Evolutionary conservation across 179 eudicot genomes (phyloP).

Genomic region (Heliamphora ciliata): DNA sequence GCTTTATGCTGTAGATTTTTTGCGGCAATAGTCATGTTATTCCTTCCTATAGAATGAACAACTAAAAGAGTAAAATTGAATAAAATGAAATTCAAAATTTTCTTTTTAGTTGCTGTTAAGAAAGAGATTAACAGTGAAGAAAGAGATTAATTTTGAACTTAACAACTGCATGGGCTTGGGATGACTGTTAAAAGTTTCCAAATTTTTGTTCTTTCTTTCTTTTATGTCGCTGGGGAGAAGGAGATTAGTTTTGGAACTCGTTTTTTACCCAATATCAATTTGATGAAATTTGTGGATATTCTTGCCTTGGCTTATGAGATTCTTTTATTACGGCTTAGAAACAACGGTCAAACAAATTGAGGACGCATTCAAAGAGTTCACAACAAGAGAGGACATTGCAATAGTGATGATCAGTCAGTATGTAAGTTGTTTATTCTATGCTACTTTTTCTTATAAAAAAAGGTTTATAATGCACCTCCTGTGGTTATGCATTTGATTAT

Average conservation of each 20-base stretch:
- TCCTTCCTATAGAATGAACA: not conserved
- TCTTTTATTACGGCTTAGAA: slow-evolving; percentile 31
- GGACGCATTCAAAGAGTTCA: slow-evolving; percentile 77
- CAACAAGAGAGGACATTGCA: slow-evolving; percentile 71
- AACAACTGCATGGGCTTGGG: not conserved
- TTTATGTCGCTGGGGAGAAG: too few species aligned
- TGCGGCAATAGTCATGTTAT: not conserved
- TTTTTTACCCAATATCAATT: not conserved
- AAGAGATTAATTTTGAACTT: not conserved
- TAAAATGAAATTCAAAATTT: not conserved
- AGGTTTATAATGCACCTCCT: not conserved
- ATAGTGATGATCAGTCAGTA: slow-evolving; percentile 75
- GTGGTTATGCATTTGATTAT: not conserved
- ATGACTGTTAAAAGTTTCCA: not conserved
- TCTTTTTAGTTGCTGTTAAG: not conserved
- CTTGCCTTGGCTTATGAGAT: slow-evolving; percentile 9
- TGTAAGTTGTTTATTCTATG: slow-evolving; percentile 32
- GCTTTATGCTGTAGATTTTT: not conserved
- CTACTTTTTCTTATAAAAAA: not conserved
- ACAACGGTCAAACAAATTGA: slow-evolving; percentile 72
- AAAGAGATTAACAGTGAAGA: not conserved
- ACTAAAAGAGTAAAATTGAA: not conserved
- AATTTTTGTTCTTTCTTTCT: not conserved
- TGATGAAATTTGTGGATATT: not conserved
- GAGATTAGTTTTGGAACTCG: too few species aligned